These are phyloP conservation scores for Talaromyces sp. DNA, from an alignment of 2,329 filamentous ascomycete genomes.

Conservation along the genomic window DNA sequence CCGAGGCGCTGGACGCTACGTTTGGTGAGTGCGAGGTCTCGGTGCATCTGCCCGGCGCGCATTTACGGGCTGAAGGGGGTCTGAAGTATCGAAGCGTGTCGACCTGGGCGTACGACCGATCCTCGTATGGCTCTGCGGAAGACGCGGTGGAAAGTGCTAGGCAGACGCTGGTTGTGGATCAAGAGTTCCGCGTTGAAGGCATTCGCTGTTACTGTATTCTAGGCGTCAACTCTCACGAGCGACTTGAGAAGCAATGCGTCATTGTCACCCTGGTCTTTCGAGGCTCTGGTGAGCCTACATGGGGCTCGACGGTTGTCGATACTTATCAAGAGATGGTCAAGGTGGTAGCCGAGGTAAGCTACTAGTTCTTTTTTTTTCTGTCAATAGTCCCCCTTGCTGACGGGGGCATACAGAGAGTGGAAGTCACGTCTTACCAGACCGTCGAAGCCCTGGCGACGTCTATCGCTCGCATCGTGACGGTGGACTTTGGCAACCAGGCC, in stretches of 20 bases:
- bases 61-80: constrained; percentile 40
- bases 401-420: constrained; percentile 33
- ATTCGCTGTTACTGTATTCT: constrained; percentile 45
- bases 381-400: background rate
- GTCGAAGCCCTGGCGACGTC: constrained; percentile 49
- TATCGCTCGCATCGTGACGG: constrained; percentile 42
- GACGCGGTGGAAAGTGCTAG: constrained; percentile 21
- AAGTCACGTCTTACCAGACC: constrained; percentile 46
- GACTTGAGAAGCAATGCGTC: constrained; percentile 47
- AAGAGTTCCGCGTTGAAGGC: constrained; percentile 39
- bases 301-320: constrained; percentile 29
- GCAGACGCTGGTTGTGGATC: constrained; percentile 26
- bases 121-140: constrained; percentile 17
- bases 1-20: constrained; percentile 22
- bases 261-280: constrained; percentile 37
- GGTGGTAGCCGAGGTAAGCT: constrained; percentile 34
- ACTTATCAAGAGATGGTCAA: constrained; percentile 37
- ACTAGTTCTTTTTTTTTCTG: background rate
- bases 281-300: constrained; percentile 28
- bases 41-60: constrained; percentile 41
- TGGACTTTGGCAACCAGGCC: constrained; percentile 41
- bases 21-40: constrained; percentile 35
- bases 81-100: constrained; percentile 33
- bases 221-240: constrained; percentile 51
- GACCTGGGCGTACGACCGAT: constrained; percentile 28